Conservation (phyloP, 495 filamentous ascomycete genomes). For the Penicillium antarcticum region DNA sequence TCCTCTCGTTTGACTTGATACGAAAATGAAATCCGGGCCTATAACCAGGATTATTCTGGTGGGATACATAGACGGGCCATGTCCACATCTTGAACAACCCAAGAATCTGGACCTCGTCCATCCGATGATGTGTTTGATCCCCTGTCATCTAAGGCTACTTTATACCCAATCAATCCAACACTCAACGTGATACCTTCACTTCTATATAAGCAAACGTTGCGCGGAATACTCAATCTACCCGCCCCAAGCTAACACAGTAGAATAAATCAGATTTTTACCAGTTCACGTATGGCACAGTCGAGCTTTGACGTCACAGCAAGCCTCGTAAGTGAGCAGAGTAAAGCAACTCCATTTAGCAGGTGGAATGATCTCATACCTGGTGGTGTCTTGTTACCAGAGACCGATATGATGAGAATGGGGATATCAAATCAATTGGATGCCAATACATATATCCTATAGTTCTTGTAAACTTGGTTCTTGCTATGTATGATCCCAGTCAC, state of each 20-base stretch:
- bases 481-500: conserved; percentile 1
- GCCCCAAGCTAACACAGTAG: no score
- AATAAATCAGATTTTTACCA: no score
- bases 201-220: no score
- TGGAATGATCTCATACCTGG: not conserved
- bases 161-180: conserved; percentile 23
- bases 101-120: not conserved
- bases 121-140: conserved; percentile 1
- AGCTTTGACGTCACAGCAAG: conserved; percentile 5
- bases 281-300: no score
- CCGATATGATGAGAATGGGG: no score
- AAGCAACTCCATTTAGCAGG: conserved; percentile 1
- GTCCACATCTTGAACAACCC: conserved; percentile 7
- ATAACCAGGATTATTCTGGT: not conserved
- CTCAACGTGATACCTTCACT: not conserved
- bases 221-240: no score
- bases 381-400: no score
- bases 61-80: not conserved
- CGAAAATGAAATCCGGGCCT: no score
- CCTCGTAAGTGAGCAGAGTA: conserved; percentile 3
- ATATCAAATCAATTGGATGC: no score
- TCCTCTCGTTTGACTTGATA: not conserved
- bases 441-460: no score
- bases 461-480: conserved; percentile 20
- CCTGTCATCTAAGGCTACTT: conserved; percentile 10